Base-by-base conservation (phyloP, 495 filamentous ascomycete species). In the Penicillium odoratum region DNA sequence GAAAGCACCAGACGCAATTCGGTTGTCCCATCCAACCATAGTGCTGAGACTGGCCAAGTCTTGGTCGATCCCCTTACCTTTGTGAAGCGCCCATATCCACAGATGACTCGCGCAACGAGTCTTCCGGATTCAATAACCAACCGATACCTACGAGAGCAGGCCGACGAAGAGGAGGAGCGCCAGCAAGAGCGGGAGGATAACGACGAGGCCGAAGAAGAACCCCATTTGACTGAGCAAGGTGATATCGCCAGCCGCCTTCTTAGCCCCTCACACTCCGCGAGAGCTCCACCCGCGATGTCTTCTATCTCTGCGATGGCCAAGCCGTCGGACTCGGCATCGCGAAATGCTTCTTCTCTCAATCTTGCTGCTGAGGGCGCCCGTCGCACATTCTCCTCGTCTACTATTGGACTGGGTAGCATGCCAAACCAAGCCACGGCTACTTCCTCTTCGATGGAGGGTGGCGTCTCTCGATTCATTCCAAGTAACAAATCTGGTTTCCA, bases 381-480 rank as follows among this genome's bases (percentile, higher is more conserved):
- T n/a, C 71, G 73, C 0, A 71, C 65, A 0, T 56, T 68, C 31
- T 73, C 75, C 13, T 64, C 67, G 5, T 62, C 72, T 1, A 69
- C 67, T 28, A 61, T 56, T 10, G 55, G 56, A 9, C 52, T 71
- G 42, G 64, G 65, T 11, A 71, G 54, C 45, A 68, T 67, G 9
- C 68, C 72, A 4, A 69, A 59, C 25, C 62, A 68, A 4, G 55
- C 74, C 5, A 65, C 72, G 13, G 75, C 70, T 7, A 74, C 74
- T 28, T 77, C 77, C 3, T 79, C 77, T 1, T 79, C 77, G 33
- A 79, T 79, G 57, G 77, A 79, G 63, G 77, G 75, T 2, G 77
- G 77, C 13, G 75, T 79, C 31, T 79, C 77, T 7, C 67, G 72
- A 36, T 79, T 79, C 51, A 79, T 79, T 38, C 56, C 69, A 16